Percentiles rank a stretch among this genome's conserved stretches.
phyloP scores from a whole-genome alignment of 1,284 basidiomycete genomes.

The Clitocybe nebularis region DNA sequence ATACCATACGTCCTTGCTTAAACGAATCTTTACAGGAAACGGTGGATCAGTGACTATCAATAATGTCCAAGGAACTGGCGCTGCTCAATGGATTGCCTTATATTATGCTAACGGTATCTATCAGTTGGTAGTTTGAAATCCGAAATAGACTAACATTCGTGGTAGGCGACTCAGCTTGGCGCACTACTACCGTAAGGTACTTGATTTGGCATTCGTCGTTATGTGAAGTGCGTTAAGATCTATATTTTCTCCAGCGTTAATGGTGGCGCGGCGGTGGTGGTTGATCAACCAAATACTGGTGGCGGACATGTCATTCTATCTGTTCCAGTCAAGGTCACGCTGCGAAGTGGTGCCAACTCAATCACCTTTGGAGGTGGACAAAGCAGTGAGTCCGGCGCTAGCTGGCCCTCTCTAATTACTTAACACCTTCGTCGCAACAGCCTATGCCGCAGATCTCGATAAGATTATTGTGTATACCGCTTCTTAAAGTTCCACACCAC shows the following conservation, averaged over 20 bases:
- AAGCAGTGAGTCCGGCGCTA: conserved; percentile 35
- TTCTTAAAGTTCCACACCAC: no score
- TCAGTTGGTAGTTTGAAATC: conserved; percentile 3
- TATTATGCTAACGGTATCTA: conserved; percentile 52
- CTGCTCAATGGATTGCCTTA: conserved; percentile 53
- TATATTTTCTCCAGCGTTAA: conserved; percentile 41
- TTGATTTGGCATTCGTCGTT: not conserved
- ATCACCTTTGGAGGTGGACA: conserved; percentile 50
- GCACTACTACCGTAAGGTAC: conserved; percentile 57
- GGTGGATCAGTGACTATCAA: conserved; percentile 56
- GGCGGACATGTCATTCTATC: conserved; percentile 49
- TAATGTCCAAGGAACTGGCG: conserved; percentile 52
- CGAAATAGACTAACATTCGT: conserved; percentile 3
- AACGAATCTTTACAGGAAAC: conserved; percentile 33
- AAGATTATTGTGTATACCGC: conserved; percentile 56
- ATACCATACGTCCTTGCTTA: not conserved
- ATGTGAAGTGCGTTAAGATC: no score
- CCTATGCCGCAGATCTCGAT: conserved; percentile 58
- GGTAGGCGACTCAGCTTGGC: conserved; percentile 47
- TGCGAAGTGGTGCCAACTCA: conserved; percentile 49
- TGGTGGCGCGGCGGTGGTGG: conserved; percentile 44
- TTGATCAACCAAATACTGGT: conserved; percentile 58
- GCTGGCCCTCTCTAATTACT: not conserved
- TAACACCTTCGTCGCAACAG: conserved; percentile 24
- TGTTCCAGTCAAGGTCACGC: conserved; percentile 50